Base-by-base conservation (phyloP, 208 protist genomes). In the Angomonas deanei region DNA sequence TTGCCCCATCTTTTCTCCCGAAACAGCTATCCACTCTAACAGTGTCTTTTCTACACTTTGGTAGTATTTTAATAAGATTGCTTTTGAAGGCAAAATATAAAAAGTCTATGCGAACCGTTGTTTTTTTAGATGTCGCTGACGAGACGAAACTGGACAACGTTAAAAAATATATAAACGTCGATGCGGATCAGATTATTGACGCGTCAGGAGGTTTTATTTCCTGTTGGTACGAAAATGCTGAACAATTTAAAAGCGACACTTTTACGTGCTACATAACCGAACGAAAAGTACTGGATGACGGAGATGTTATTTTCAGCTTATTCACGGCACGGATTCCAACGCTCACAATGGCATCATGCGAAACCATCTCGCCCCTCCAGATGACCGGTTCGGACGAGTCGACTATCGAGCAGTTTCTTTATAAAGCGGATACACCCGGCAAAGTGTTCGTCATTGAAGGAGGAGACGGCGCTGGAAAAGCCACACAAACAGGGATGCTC, bases 401-500 rank as follows among this genome's bases (percentile, higher is more conserved):
- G 1, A 24, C 49, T 3, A 32, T 17, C 4, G 21, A 52, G 28
- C 27, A 15, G 23, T 50, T 61, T 47, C 54, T 54, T 64, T 15
- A 39, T 38, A 15, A 5, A 3, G 28, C 17, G 19, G 8, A 54
- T 17, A 3, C 34, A 11, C 33, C n/a, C 13, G n/a, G 28, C 46
- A 72, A n/a, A 28, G 68, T 28, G 61, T 92, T 92, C 61, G 89
- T 95, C 13, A 62, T 97, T 38, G 92, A 96, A 53, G 93, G 93
- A n/a, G 93, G 88, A 15, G 93, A 97, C 58, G 93, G 93, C 10
- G 84, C 84, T 15, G 93, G 93, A 3, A 97, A 97, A 70, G 76
- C 86, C 32, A 97, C 93, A n/a, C 93, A 97, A 57, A 82, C 91
- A 4, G 57, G 27, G 21, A 61, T 87, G 28, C 66, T 96, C 19